Evolutionary conservation across 225 moss, liverwort and hornwort genomes (phyloP).

Genomic region (Pleurozium schreberi): DNA sequence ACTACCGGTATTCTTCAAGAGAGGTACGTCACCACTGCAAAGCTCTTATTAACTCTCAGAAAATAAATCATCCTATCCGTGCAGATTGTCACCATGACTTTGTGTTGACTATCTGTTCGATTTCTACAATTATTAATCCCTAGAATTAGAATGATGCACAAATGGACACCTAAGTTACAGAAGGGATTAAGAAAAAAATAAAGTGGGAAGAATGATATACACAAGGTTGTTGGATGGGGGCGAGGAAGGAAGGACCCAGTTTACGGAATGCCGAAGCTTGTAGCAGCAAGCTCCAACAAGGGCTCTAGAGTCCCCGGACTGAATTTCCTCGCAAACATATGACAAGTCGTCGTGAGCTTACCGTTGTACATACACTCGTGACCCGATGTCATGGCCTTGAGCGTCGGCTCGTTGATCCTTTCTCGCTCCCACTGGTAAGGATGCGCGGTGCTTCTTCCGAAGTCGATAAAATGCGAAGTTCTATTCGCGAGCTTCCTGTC

Average conservation of each 20-base stretch:
- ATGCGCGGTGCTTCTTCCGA: conserved; percentile 3
- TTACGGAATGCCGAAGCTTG: conserved; percentile 14
- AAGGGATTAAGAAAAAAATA: too few species aligned
- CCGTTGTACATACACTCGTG: conserved; percentile 35
- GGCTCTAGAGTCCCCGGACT: conserved; percentile 3
- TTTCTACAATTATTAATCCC: neutral
- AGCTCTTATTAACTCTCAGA: neutral
- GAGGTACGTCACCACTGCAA: neutral
- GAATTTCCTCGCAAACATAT: conserved; percentile 37
- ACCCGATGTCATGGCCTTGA: neutral
- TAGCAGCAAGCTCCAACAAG: conserved; percentile 4
- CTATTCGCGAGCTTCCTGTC: conserved; percentile 26
- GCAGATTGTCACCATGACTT: neutral
- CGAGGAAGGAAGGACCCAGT: neutral
- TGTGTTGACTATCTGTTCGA: neutral
- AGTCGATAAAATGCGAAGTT: conserved; percentile 13
- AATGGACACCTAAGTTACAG: neutral
- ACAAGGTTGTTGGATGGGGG: neutral
- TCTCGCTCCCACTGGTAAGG: conserved; percentile 17
- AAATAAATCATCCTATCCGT: neutral
- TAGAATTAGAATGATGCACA: neutral
- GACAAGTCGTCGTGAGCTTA: neutral
- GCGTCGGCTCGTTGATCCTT: neutral
- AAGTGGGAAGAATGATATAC: neutral
- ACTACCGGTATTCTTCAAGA: neutral